phyloP scores from a whole-genome alignment of 1,284 basidiomycete species.

The Peniophora sp. region DNA sequence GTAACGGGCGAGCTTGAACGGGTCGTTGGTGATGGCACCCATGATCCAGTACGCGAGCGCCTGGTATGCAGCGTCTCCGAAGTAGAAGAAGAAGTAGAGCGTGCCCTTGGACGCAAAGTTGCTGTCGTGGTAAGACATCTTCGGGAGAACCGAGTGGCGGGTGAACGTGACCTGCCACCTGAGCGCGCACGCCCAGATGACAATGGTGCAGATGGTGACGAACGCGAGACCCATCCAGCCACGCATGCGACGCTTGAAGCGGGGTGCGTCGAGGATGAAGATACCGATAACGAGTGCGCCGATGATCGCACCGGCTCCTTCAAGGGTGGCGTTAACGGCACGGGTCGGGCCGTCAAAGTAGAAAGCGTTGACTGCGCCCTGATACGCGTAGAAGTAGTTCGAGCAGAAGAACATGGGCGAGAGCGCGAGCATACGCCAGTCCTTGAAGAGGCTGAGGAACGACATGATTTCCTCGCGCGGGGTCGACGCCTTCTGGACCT shows the following conservation, averaged over 20 bases:
- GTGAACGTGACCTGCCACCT: constrained; percentile 28
- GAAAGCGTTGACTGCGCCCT: constrained; percentile 27
- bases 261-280: constrained; percentile 27
- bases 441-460: constrained; percentile 26
- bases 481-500: constrained; percentile 24
- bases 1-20: constrained; percentile 34
- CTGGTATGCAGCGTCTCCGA: constrained; percentile 29
- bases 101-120: constrained; percentile 26
- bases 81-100: constrained; percentile 34
- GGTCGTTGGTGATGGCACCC: constrained; percentile 35
- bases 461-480: constrained; percentile 25
- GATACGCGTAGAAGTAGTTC: constrained; percentile 35
- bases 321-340: constrained; percentile 32
- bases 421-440: constrained; percentile 30
- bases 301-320: constrained; percentile 31
- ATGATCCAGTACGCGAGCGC: constrained; percentile 35
- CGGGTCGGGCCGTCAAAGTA: constrained; percentile 33
- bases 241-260: constrained; percentile 26
- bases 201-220: constrained; percentile 23
- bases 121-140: constrained; percentile 25
- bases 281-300: constrained; percentile 35
- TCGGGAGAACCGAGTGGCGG: constrained; percentile 14
- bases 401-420: constrained; percentile 35
- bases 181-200: constrained; percentile 28
- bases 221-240: constrained; percentile 32